Evolutionary conservation across 768 basidiomycete genomes (phyloP), one percentile per base, ranked within the genome.

Genomic region (Calocybe indica): DNA sequence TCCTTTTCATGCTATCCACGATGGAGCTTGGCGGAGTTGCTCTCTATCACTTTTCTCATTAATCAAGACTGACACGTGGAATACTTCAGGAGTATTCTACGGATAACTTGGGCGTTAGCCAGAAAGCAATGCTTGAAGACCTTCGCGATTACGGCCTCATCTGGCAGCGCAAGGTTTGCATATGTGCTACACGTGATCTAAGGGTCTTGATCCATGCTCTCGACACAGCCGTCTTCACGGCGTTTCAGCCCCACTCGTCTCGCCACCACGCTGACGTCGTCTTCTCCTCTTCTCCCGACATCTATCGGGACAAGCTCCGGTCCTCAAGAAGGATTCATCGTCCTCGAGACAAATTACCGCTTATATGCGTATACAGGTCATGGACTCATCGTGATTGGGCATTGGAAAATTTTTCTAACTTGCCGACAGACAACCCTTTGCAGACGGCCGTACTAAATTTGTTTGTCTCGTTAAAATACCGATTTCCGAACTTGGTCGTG

Each of bases 291-390:
- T 5, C 72, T 90, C 59, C 85, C 85, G 51, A 82, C 80, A 45
- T 78, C 78, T 37, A 71, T 73, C 45, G 72, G 80, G 8, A 75
- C 75, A 30, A 72, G 74, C 41, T 78, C 78, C 39, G 76, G 78
- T 31, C 74, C 83, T 55, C 67, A 74, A 59, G 82, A 95, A 63
- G 92, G 94, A 10, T 98, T 96, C 71, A 86, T 98, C 56, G 83
- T 98, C 55, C 76, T 99, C 37, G 96, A 99, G 71, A 98, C 96
- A 13, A 98, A 99, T 70, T 98, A 97, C 71, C 87, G 93, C 55
- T 70, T 99, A 53, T 99, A 98, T 63, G 96, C 96, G 5, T 99
- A 99, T 66, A 99, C 96, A 33, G 87, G 93, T 93, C 64, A 44
- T 48, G 30, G 35, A 46, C 51, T 45, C 22, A 45, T 47, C 42